Percentiles rank a stretch among this genome's conserved stretches.
Conservation (phyloP, 257 asterid genomes). For the Craterostigma plantagineum region DNA sequence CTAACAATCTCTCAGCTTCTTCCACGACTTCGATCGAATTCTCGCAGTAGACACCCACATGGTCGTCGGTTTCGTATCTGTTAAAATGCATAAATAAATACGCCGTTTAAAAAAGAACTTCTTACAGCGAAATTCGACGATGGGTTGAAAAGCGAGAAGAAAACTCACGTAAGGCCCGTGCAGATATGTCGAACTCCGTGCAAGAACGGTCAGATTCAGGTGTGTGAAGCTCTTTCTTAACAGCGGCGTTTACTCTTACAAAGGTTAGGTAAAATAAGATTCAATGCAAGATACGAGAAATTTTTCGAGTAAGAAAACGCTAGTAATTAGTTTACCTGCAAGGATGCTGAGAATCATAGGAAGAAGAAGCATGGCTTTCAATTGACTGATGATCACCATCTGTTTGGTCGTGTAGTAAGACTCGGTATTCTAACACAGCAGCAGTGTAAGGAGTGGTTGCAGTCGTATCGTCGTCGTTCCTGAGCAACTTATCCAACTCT, state of each 20-base stretch:
- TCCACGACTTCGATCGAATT: conserved; percentile 48
- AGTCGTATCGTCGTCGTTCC: conserved; percentile 42
- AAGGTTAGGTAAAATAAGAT: conserved; percentile 8
- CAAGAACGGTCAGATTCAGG: conserved; percentile 93
- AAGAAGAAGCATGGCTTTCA: conserved; percentile 30
- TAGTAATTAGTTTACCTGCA: conserved; percentile 31
- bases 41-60: conserved; percentile 60
- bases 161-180: conserved; percentile 64
- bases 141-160: conserved; percentile 1
- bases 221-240: conserved; percentile 82
- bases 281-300: conserved; percentile 1
- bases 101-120: no score
- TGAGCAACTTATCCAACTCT: conserved; percentile 68
- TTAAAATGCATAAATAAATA: conserved; percentile 9
- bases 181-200: conserved; percentile 91
- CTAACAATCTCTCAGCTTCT: conserved; percentile 44
- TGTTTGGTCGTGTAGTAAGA: conserved; percentile 35
- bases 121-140: background rate
- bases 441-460: conserved; percentile 90
- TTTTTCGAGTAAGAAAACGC: no score
- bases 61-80: conserved; percentile 78
- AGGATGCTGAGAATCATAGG: conserved; percentile 93
- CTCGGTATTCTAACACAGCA: conserved; percentile 76
- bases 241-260: conserved; percentile 66
- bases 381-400: conserved; percentile 22